Percentiles rank a stretch among this genome's conserved stretches.
These are phyloP conservation scores for Phialemoniopsis sp. DNA, from an alignment of 2,329 filamentous ascomycete species.

Conservation along the genomic window DNA sequence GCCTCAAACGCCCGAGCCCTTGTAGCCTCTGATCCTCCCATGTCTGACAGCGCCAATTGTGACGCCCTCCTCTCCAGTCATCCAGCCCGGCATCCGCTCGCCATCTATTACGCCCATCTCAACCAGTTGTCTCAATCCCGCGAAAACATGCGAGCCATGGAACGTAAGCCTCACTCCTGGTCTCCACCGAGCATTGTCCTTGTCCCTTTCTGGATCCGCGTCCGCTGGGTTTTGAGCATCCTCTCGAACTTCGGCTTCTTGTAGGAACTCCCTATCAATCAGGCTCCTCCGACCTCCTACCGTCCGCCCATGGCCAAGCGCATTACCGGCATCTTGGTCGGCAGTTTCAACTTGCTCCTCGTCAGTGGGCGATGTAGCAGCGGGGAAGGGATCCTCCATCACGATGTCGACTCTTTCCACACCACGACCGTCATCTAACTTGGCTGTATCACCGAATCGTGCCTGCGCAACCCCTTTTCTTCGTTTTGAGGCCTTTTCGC, in stretches of 20 bases:
- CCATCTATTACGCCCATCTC: constrained; percentile 74
- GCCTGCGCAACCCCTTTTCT: constrained; percentile 58
- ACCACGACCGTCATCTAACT: constrained; percentile 52
- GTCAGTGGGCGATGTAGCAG: constrained; percentile 3
- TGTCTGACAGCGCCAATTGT: constrained; percentile 66
- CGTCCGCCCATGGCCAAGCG: constrained; percentile 2
- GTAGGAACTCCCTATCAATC: constrained; percentile 27
- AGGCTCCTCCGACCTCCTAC: constrained; percentile 21
- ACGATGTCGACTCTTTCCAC: constrained; percentile 58
- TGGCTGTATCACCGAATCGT: constrained; percentile 64
- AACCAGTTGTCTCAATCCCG: constrained; percentile 72
- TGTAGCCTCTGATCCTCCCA: constrained; percentile 60
- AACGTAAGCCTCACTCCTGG: constrained; percentile 64
- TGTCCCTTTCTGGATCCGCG: constrained; percentile 14
- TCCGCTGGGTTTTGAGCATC: constrained; percentile 14
- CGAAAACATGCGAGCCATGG: constrained; percentile 74
- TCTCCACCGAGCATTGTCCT: constrained; percentile 33
- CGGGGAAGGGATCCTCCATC: constrained; percentile 53
- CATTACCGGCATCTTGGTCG: constrained; percentile 9
- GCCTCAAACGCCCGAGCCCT: constrained; percentile 46
- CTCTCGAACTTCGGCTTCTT: constrained; percentile 22
- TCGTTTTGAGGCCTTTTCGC: constrained; percentile 46
- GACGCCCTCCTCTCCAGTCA: constrained; percentile 83
- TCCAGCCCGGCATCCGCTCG: constrained; percentile 79
- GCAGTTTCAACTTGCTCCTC: constrained; percentile 9